Conservation (phyloP, 192 early-diverging fungal genomes). For the Coemansia sp. region DNA sequence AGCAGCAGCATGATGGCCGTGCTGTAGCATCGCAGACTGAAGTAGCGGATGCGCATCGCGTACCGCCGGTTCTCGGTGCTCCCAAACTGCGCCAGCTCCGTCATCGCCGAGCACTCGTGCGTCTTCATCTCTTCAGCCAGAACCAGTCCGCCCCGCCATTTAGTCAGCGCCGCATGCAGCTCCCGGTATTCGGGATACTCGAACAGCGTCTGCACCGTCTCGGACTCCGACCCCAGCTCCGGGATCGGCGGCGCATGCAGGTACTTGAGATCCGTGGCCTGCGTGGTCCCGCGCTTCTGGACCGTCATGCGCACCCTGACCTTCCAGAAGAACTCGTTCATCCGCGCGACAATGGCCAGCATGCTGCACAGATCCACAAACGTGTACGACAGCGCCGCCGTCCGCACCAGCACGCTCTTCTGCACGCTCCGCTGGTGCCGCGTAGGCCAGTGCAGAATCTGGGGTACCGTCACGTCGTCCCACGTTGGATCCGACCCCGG, state of each 20-base stretch:
- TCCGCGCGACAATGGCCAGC: conserved; percentile 27
- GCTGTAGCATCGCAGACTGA: conserved; percentile 45
- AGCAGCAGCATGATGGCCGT: conserved; percentile 30
- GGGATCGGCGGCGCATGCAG: conserved; percentile 5
- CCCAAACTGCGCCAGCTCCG: conserved; percentile 21
- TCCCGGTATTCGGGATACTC: conserved; percentile 37
- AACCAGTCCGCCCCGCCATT: conserved; percentile 31
- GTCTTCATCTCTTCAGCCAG: conserved; percentile 28
- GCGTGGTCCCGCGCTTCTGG: conserved; percentile 10
- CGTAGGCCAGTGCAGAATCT: conserved; percentile 40
- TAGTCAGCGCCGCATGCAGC: conserved; percentile 21
- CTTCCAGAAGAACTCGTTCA: conserved; percentile 47
- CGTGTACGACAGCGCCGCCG: conserved; percentile 40
- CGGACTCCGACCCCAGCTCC: conserved; percentile 1
- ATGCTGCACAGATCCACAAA: conserved; percentile 43
- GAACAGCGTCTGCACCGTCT: conserved; percentile 19
- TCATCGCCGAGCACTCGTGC: conserved; percentile 9
- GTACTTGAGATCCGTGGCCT: conserved; percentile 26
- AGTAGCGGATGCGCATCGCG: conserved; percentile 46
- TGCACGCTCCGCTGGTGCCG: conserved; percentile 27
- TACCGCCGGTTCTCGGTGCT: conserved; percentile 36
- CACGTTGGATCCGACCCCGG: conserved; percentile 43
- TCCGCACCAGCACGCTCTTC: conserved; percentile 16
- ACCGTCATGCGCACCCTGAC: conserved; percentile 24
- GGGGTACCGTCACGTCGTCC: conserved; percentile 50